phyloP scores from a whole-genome alignment of 1,284 basidiomycete species.

The Stereum hirsutum region DNA sequence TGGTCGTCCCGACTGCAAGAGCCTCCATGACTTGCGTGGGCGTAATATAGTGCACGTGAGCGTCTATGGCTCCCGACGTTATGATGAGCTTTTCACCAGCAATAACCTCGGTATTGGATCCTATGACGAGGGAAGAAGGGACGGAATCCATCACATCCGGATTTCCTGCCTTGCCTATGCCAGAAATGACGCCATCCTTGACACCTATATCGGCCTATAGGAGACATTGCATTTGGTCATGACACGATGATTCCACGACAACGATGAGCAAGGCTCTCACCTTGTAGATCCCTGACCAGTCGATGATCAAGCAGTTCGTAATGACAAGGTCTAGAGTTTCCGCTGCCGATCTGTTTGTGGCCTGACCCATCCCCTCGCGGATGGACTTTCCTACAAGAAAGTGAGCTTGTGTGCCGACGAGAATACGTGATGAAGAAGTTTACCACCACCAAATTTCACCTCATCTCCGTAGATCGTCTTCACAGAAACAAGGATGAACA shows the following conservation, averaged over 20 bases:
- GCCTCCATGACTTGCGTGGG: conserved; percentile 81
- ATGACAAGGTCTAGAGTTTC: conserved; percentile 88
- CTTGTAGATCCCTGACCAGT: conserved; percentile 96
- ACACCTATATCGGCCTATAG: conserved; percentile 93
- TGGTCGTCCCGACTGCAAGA: conserved; percentile 70
- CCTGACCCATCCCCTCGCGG: conserved; percentile 96
- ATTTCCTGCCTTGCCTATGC: conserved; percentile 96
- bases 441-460: conserved; percentile 95
- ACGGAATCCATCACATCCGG: conserved; percentile 90
- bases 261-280: conserved; percentile 22
- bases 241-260: background rate
- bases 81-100: conserved; percentile 92
- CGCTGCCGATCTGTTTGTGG: conserved; percentile 57
- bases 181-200: conserved; percentile 76
- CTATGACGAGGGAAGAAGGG: conserved; percentile 67
- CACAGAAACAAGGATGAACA: conserved; percentile 1
- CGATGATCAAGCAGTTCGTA: conserved; percentile 90
- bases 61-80: conserved; percentile 91
- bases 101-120: conserved; percentile 88
- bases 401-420: background rate
- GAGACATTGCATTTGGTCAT: conserved; percentile 1
- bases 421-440: conserved; percentile 8
- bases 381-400: conserved; percentile 71
- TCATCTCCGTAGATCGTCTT: conserved; percentile 88
- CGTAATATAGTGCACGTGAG: conserved; percentile 91